Evolutionary conservation across 2,329 filamentous ascomycete genomes (phyloP), one percentile per base, ranked within the genome.

Genomic region (Curvularia sp.): DNA sequence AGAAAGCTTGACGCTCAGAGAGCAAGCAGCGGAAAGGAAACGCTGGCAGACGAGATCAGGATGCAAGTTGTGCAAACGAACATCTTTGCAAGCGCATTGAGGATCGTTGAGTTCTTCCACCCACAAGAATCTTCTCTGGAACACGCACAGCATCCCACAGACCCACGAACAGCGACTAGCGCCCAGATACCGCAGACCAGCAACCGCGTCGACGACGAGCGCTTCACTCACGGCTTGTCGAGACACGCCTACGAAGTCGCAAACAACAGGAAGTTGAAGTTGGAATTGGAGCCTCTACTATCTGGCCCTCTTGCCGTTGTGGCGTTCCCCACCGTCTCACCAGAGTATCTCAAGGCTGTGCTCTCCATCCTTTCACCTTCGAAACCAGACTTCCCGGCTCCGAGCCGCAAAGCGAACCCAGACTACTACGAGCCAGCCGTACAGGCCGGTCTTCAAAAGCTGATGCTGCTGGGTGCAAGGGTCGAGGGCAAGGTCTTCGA

Each of bases 401-500:
- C 94, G 1, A 87, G 86, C 51, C 85, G 92, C 60, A 89, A 85
- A 76, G 88, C 86, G 68, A 92, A 85, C 70, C 93, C 94, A 0
- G 88, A 88, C 12, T 97, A 93, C 78, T 85, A 96, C 76, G 94
- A 97, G 55, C 84, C 87, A 0, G 77, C 84, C 1, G 91, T 94
- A 54, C 93, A 97, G 78, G 86, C 82, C 64, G 95, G 91, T 7
- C 76, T 99, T 67, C 88, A 92, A 71, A 99, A 99, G 80, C 79
- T 99, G 63, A 83, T 96, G 76, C 79, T 99, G 33, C 80, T 99
- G 13, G 95, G 93, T 53, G 93, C 93, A 13, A 85, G 95, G 51
- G 86, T 97, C 30, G 95, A 99, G 73, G 91, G 91, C 62, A 89
- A 88, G 76, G 86, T 92, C 31, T 93, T 97, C 70, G 93, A 97